Evolutionary conservation across 208 protist genomes (phyloP).

Genomic region (Trypanosoma conorhini): DNA sequence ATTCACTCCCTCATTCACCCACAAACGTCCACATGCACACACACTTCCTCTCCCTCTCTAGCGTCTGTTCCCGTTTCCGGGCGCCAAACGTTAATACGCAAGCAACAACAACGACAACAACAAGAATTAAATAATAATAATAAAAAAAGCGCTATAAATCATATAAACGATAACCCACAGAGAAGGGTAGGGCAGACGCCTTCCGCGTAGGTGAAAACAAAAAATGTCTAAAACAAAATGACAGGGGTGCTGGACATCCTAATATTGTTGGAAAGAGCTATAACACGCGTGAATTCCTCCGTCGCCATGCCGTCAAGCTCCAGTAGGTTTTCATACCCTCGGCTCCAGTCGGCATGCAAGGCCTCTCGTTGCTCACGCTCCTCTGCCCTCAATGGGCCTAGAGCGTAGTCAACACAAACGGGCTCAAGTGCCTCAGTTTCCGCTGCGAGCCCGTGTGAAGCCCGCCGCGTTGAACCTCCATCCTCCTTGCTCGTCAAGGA

Average conservation of each 20-base stretch:
- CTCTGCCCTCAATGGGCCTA: not conserved
- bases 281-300: not conserved
- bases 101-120: not conserved
- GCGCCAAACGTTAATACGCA: not conserved
- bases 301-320: constrained; percentile 14
- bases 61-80: not conserved
- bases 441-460: too few species aligned
- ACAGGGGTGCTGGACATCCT: not conserved
- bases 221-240: not conserved
- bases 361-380: not conserved
- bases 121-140: not conserved
- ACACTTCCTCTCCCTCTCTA: not conserved
- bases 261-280: not conserved
- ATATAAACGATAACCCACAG: not conserved
- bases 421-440: not conserved
- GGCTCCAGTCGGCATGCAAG: not conserved
- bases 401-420: not conserved
- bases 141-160: not conserved
- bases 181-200: not conserved
- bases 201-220: not conserved
- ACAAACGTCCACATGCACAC: not conserved
- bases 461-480: too few species aligned
- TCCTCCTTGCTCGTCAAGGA: not conserved
- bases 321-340: constrained; percentile 10
- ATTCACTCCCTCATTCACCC: not conserved